Evolutionary conservation across 2,329 filamentous ascomycete species (phyloP).

Genomic region (Lomentospora prolificans): DNA sequence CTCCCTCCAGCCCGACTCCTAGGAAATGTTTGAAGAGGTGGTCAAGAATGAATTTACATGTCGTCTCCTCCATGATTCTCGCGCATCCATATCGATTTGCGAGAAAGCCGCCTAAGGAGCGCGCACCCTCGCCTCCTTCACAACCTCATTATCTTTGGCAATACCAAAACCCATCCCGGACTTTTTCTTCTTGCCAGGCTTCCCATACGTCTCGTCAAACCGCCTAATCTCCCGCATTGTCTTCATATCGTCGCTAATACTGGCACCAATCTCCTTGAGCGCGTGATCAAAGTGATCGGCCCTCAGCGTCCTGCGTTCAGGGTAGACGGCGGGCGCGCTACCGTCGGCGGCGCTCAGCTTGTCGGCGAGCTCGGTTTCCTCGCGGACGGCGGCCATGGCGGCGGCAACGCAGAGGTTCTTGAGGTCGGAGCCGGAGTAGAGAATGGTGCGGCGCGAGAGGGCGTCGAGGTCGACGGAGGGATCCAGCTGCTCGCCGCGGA

Average conservation of each 20-base stretch:
- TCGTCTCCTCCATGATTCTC: not conserved
- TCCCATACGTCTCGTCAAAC: slow-evolving; percentile 79
- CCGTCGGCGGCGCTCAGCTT: slow-evolving; percentile 23
- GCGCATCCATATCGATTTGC: not conserved
- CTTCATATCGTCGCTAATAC: slow-evolving; percentile 88
- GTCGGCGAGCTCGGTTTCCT: slow-evolving; percentile 45
- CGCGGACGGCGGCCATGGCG: slow-evolving; percentile 67
- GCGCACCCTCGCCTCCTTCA: slow-evolving; percentile 36
- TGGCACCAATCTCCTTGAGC: slow-evolving; percentile 79
- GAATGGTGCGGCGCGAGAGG: slow-evolving; percentile 57
- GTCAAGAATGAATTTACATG: not conserved
- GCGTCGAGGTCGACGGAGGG: slow-evolving; percentile 48
- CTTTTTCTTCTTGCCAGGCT: slow-evolving; percentile 50
- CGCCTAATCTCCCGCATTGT: slow-evolving; percentile 78
- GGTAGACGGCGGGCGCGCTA: slow-evolving; percentile 43
- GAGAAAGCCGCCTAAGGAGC: not conserved
- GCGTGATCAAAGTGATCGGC: slow-evolving; percentile 74
- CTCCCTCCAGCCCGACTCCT: not conserved
- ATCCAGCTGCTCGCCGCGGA: slow-evolving; percentile 57
- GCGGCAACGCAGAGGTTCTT: slow-evolving; percentile 77
- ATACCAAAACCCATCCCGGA: slow-evolving; percentile 51
- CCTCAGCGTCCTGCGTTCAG: slow-evolving; percentile 45
- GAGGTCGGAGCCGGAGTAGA: slow-evolving; percentile 75
- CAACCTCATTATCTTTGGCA: slow-evolving; percentile 24
- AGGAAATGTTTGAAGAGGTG: not conserved